A percentile compares a stretch with the other conserved stretches of the same genome.
These are phyloP conservation scores for Kwoniella sp. DNA, from an alignment of 768 basidiomycete genomes.

Conservation along the genomic window DNA sequence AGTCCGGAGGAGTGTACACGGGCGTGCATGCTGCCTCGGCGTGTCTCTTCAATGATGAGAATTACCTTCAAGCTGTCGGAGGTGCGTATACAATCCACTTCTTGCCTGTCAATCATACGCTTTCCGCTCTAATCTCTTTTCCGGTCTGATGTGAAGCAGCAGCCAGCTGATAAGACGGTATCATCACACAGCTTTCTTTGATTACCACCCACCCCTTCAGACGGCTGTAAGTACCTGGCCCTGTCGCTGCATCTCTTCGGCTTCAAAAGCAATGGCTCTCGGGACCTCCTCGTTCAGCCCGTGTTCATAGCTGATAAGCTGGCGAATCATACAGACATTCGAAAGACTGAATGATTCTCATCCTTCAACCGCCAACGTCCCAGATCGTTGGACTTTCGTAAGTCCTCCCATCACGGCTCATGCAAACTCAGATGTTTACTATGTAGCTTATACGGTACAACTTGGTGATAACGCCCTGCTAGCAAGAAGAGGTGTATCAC, in stretches of 20 bases:
- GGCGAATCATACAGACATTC: constrained; percentile 60
- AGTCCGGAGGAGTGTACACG: constrained; percentile 71
- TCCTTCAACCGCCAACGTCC: constrained; percentile 64
- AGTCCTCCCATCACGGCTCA: constrained; percentile 12
- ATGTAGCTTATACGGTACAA: not conserved
- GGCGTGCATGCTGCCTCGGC: constrained; percentile 71
- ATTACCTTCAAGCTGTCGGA: constrained; percentile 66
- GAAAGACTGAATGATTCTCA: constrained; percentile 64
- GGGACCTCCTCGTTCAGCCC: too few species aligned
- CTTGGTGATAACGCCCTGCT: not conserved
- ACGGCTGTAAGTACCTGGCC: constrained; percentile 68
- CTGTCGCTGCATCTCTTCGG: too few species aligned
- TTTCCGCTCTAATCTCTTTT: not conserved
- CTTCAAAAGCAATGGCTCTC: too few species aligned
- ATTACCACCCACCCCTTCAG: constrained; percentile 70
- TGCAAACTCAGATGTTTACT: not conserved
- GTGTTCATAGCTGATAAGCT: too few species aligned
- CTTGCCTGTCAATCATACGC: not conserved
- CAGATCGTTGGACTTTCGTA: constrained; percentile 55
- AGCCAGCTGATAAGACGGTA: not conserved
- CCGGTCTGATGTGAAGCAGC: too few species aligned
- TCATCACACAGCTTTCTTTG: constrained; percentile 64
- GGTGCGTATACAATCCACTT: constrained; percentile 35
- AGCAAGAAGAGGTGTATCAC: constrained; percentile 63
- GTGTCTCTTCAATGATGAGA: constrained; percentile 64